Evolutionary conservation across 805 yeast genomes (phyloP), one percentile per base, ranked within the genome.

Genomic region (Candida xiaguanensis): DNA sequence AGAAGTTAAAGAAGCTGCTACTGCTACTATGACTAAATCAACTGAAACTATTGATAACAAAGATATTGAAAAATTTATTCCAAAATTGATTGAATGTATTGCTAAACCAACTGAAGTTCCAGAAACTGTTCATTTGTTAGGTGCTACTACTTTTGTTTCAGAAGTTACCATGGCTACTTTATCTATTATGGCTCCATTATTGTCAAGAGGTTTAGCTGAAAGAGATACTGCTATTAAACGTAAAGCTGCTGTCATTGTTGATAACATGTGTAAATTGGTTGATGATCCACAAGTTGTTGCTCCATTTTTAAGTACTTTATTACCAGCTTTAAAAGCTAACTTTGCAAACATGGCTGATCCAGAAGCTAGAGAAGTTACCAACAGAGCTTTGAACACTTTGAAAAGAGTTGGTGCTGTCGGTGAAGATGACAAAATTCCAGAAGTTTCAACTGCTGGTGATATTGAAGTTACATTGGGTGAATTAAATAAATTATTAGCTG

Each of bases 191-290:
- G 96, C 89, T 55, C 99, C 99, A 67, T 80, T 93, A 67, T 81
- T 93, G 70, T 81, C 95, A 58, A 91, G 99, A 85, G 99, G 99
- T 91, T 82, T 93, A 68, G 95, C 95, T 64, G 99, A 93, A 80
- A 93, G 99, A 81, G 99, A 93, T 65, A 93, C 99, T 56, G 78
- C 97, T 59, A 93, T 93, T 80, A 93, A 93, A 86, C 90, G 99
- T 82, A 93, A 93, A 80, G 85, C 98, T 64, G 99, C 99, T 58
- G 99, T 93, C 68, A 93, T 93, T 74, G 85, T 91, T 63, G 99
- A 93, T 74, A 93, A 93, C 95, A 93, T 93, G 99, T 93, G 99
- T 86, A 93, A 93, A 77, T 87, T 93, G 74, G 99, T 93, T 77
- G 99, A 93, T 69, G 99, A 93, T 70, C 99, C 99, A 59, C 98